A percentile compares a stretch with the other conserved stretches of the same genome.
Evolutionary conservation across 345 rosid genomes (phyloP).

Genomic region (Dipteronia sinensis): DNA sequence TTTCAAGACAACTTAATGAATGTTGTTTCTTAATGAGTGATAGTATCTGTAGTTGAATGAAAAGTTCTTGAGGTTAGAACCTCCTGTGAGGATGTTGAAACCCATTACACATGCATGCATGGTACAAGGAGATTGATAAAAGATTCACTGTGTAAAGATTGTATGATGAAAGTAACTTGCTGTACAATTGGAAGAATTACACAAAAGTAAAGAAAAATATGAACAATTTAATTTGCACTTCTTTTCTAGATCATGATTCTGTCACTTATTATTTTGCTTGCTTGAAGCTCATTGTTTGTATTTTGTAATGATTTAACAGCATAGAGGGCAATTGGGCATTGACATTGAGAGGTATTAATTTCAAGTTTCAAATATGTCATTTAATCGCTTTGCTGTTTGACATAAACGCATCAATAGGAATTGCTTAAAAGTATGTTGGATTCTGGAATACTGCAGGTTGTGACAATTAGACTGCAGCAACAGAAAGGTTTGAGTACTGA

Average conservation of each 20-base stretch:
- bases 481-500: slow-evolving; percentile 84
- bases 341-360: background rate
- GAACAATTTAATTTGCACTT: no score
- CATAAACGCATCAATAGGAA: background rate
- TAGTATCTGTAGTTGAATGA: background rate
- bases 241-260: background rate
- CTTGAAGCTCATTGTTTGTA: background rate
- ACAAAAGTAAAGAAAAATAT: background rate
- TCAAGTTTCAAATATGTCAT: background rate
- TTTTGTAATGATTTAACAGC: background rate
- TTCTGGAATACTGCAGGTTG: slow-evolving; percentile 60
- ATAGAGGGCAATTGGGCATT: background rate
- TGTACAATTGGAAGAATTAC: background rate
- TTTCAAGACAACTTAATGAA: background rate
- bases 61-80: background rate
- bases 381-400: background rate
- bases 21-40: background rate
- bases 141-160: background rate
- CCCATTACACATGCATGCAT: background rate
- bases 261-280: background rate
- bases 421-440: slow-evolving; percentile 16
- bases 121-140: background rate
- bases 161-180: background rate
- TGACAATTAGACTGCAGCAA: slow-evolving; percentile 93
- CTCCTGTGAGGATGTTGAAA: background rate